These are phyloP conservation scores for Begonia peltatifolia DNA, from an alignment of 306 rosid species.

Conservation along the genomic window DNA sequence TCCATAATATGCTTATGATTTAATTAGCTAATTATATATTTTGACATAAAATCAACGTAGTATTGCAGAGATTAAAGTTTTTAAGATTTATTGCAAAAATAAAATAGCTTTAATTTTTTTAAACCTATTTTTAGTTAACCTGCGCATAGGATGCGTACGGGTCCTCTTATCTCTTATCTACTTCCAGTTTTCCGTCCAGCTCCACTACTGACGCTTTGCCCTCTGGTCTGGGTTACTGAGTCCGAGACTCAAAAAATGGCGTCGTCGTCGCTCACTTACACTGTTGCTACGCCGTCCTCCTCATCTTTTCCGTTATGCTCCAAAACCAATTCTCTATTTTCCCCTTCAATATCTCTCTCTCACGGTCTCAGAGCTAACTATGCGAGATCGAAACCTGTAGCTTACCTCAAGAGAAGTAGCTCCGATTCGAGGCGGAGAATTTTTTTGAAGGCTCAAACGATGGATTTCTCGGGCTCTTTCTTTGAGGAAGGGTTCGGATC, in stretches of 20 bases:
- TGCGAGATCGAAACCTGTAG: slow-evolving; percentile 9
- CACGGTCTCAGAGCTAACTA: slow-evolving; percentile 10
- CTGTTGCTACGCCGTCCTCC: slow-evolving; percentile 19
- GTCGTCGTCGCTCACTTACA: slow-evolving; percentile 31
- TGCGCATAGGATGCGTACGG: background rate
- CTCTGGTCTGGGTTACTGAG: too few species aligned
- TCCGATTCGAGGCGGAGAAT: background rate
- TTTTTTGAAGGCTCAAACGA: slow-evolving; percentile 33
- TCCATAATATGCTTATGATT: too few species aligned
- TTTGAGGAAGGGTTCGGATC: slow-evolving; percentile 67
- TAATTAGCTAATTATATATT: too few species aligned
- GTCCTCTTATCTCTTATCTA: too few species aligned
- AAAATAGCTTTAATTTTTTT: too few species aligned
- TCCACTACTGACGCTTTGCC: too few species aligned
- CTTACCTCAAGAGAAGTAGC: slow-evolving; percentile 3
- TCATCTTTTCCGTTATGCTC: slow-evolving; percentile 9
- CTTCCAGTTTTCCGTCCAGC: too few species aligned
- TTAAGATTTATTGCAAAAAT: too few species aligned
- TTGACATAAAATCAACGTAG: too few species aligned
- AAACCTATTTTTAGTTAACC: background rate
- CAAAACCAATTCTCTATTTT: slow-evolving; percentile 3
- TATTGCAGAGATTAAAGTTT: too few species aligned
- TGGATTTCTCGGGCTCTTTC: slow-evolving; percentile 55
- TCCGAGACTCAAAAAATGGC: slow-evolving; percentile 27
- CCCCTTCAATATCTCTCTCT: slow-evolving; percentile 15